Conservation (phyloP, 2,329 filamentous ascomycete genomes). For the Phialocephala subalpina region DNA sequence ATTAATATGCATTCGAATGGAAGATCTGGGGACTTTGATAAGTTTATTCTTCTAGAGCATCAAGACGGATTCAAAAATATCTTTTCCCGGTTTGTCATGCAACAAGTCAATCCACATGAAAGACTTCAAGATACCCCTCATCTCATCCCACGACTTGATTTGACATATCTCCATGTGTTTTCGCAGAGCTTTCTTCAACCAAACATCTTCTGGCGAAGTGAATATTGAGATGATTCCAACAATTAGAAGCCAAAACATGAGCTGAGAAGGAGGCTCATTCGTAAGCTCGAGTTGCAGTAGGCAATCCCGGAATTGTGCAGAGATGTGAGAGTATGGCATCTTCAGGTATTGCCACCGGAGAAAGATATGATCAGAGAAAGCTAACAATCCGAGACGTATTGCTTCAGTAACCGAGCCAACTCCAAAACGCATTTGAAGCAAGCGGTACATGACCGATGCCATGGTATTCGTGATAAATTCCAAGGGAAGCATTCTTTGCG, state of each 20-base stretch:
- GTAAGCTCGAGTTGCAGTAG: neutral
- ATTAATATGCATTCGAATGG: no score
- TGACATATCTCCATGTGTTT: neutral
- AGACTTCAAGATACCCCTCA: neutral
- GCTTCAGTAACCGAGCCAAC: conserved; percentile 44
- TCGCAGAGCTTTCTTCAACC: neutral
- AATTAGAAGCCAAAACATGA: neutral
- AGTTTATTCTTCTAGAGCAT: neutral
- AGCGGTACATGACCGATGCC: conserved; percentile 50
- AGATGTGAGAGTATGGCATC: neutral
- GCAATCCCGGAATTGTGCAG: neutral
- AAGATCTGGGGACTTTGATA: no score
- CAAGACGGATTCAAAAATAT: neutral
- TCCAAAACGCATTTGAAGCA: conserved; percentile 46
- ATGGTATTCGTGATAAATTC: conserved; percentile 44
- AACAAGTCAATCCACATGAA: neutral
- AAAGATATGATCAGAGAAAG: conserved; percentile 50
- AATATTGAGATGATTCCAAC: neutral
- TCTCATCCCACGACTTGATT: neutral
- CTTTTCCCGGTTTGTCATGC: neutral
- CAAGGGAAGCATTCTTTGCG: conserved; percentile 33
- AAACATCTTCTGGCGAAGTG: neutral
- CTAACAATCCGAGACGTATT: conserved; percentile 50
- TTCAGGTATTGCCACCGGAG: conserved; percentile 44
- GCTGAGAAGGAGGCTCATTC: neutral